Percentiles rank a stretch among this genome's conserved stretches.
These are phyloP conservation scores for Cyclotella distinguenda DNA, from an alignment of 108 stramenopile genomes.

Conservation along the genomic window DNA sequence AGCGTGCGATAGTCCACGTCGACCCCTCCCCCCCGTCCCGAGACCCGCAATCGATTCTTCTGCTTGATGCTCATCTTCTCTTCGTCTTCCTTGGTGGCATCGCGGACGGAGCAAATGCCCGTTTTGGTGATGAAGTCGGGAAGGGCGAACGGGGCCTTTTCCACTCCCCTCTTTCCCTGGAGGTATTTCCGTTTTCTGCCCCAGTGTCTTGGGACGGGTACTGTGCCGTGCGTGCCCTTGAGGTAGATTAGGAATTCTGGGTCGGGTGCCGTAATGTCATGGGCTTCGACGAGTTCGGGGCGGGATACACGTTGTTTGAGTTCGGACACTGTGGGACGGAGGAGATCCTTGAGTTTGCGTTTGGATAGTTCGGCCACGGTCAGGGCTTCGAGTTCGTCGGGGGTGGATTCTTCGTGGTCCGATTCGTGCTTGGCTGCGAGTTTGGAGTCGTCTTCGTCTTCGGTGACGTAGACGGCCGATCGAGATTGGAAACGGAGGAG, in stretches of 20 bases:
- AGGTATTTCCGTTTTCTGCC: slow-evolving; percentile 97
- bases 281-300: slow-evolving; percentile 96
- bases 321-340: slow-evolving; percentile 92
- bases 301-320: slow-evolving; percentile 87
- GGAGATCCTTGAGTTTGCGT: slow-evolving; percentile 81
- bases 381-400: slow-evolving; percentile 42
- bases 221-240: slow-evolving; percentile 87
- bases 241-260: slow-evolving; percentile 91
- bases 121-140: slow-evolving; percentile 98
- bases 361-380: slow-evolving; percentile 65
- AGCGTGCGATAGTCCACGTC: slow-evolving; percentile 97
- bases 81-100: slow-evolving; percentile 84
- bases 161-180: slow-evolving; percentile 94
- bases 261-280: slow-evolving; percentile 95
- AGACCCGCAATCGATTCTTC: slow-evolving; percentile 86
- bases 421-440: not conserved
- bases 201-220: slow-evolving; percentile 97
- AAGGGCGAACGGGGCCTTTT: slow-evolving; percentile 92
- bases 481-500: slow-evolving; percentile 66
- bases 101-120: slow-evolving; percentile 92
- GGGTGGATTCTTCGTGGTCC: not conserved
- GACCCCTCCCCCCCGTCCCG: slow-evolving; percentile 86
- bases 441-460: slow-evolving; percentile 40
- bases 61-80: slow-evolving; percentile 80
- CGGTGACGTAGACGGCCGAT: slow-evolving; percentile 52